Evolutionary conservation across 1,139 yeast genomes (phyloP).

Genomic region (Citeromyces hawaiiensis): DNA sequence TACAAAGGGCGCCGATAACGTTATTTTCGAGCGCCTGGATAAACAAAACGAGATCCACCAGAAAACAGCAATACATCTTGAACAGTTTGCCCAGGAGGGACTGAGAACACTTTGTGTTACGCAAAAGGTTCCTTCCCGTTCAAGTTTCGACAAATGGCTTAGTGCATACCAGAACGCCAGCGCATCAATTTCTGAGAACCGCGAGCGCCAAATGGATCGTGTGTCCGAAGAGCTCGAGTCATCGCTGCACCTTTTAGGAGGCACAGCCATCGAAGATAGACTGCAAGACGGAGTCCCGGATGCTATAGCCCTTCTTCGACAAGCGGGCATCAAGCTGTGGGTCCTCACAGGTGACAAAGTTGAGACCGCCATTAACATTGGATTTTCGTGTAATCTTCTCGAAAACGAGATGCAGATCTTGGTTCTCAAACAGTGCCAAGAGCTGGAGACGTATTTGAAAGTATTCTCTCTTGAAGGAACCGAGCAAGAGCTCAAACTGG

Average conservation of each 20-base stretch:
- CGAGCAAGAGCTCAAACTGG: constrained; percentile 39
- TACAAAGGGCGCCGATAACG: constrained; percentile 47
- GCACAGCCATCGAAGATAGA: constrained; percentile 96
- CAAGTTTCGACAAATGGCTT: constrained; percentile 26
- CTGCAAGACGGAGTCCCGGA: constrained; percentile 95
- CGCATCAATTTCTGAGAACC: constrained; percentile 31
- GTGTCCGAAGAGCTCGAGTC: constrained; percentile 26
- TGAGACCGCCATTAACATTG: constrained; percentile 96
- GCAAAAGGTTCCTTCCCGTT: constrained; percentile 14
- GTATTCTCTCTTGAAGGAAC: constrained; percentile 58
- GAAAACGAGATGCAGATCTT: constrained; percentile 37
- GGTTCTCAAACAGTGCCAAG: constrained; percentile 19
- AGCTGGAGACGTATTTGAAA: constrained; percentile 13
- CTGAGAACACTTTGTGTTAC: constrained; percentile 45
- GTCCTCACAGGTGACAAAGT: constrained; percentile 96
- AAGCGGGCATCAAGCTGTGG: constrained; percentile 95
- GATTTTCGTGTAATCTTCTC: constrained; percentile 78
- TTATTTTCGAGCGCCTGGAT: constrained; percentile 20
- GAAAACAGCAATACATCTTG: constrained; percentile 38
- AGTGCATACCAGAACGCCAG: constrained; percentile 27
- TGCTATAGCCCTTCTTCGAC: constrained; percentile 68
- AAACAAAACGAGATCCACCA: constrained; percentile 18
- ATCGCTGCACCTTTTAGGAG: constrained; percentile 53
- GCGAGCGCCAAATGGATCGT: constrained; percentile 25
- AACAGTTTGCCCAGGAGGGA: constrained; percentile 46